Evolutionary conservation across 2,329 filamentous ascomycete species (phyloP), one percentile per base, ranked within the genome.

Genomic region (Fusarium sp.): DNA sequence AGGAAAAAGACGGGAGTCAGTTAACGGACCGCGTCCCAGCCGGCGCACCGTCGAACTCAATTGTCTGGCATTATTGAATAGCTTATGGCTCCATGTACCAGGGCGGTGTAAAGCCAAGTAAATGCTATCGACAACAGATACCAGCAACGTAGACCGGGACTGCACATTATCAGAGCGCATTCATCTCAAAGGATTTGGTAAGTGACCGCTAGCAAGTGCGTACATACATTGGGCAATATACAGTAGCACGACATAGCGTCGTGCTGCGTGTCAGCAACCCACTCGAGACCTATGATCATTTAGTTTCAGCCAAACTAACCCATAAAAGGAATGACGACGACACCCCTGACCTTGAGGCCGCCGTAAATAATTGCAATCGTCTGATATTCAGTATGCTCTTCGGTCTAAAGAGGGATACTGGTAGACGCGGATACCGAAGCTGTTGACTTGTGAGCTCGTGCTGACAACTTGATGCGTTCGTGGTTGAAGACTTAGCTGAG

Each of bases 1-100:
- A 76, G 74, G 69, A 65, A 76, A 75, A 75, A 74, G 71, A 76
- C 72, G 74, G 74, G 69, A 73, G 62, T 76, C 67, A 70, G 68
- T 72, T 51, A 65, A 62, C 74, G 74, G 74, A 74, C 74, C 74
- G 74, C 74, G 67, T 66, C 67, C 72, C 67, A 71, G 68, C 74
- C 64, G 67, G 65, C 64, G 57, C 69, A 72, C 74, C 74, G 72
- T 73, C 64, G 60, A 76, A 76, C 72, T 74, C 74, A 76, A 74
- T 74, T 58, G 48, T 61, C 60, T 58, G 57, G 64, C 52, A 63
- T 67, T 65, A 51, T 59, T 62, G 22, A 59, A 55, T 47, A 54
- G 57, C 60, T 64, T 52, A 32, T 46, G 22, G 29, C 40, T 14
- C 57, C 47, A 62, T 52, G 41, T 49, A 29, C 45, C 58, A 54